Base-by-base conservation (phyloP, 1,139 yeast genomes). In the Diutina rugosa region DNA sequence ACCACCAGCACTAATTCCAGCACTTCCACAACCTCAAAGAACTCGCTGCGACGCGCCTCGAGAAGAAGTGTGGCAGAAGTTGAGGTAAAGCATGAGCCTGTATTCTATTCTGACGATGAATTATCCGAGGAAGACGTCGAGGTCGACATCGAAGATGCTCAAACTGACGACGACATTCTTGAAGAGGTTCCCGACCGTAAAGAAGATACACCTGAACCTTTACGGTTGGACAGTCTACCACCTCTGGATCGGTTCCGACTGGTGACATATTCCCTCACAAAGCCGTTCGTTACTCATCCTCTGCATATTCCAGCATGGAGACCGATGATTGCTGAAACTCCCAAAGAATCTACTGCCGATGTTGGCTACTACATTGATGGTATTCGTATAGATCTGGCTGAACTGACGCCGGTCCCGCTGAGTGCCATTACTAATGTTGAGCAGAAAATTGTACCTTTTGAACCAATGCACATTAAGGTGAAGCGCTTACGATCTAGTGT, bases 241-340 rank as follows among this genome's bases (percentile, higher is more conserved):
- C 53, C 53, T 38, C 53, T 49, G 53, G 45, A 49, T n/a, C 26
- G 29, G 41, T 49, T 49, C 44, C 30, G 32, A 9, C 73, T 72
- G 9, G 63, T 87, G 26, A 77, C 72, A 47, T 75, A 75, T 55
- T 65, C 79, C 2, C 72, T 81, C 6, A 87, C 90, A 0, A 76
- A 77, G 10, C 86, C 85, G 32, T 69, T 80, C 8, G 76, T 89
- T 5, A 85, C 95, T 0, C 91, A 90, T 65, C 97, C 97, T 1
- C 77, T 82, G 4, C 96, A 90, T 70, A 67, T 79, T 74, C 62
- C 81, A 75, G 56, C 87, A 72, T 69, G 96, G 91, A 63, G 84
- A 68, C 71, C 77, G 69, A 65, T 79, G 67, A 62, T 65, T 65
- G 64, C 65, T 68, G 57, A 65, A 61, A 81, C 64, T 75, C 77